phyloP scores from a whole-genome alignment of 2,329 filamentous ascomycete genomes.

The Parasarocladium wereldwijsianum region DNA sequence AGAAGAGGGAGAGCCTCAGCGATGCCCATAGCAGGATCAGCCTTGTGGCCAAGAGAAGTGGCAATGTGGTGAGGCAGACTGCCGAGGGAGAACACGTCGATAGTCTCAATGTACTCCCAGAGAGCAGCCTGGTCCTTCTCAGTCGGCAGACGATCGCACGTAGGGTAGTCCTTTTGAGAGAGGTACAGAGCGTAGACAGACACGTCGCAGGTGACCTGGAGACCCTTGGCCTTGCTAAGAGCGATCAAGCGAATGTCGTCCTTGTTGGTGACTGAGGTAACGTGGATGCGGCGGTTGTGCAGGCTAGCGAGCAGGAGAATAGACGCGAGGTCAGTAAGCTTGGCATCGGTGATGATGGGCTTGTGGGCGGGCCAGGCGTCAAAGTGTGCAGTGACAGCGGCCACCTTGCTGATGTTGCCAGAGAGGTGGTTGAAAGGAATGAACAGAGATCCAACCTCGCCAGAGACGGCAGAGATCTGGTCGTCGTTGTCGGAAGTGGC shows the following conservation, averaged over 20 bases:
- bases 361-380: constrained; percentile 64
- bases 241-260: constrained; percentile 67
- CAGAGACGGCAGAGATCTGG: constrained; percentile 57
- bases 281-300: constrained; percentile 64
- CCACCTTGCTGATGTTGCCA: constrained; percentile 73
- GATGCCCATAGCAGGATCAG: constrained; percentile 51
- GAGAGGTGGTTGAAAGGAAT: constrained; percentile 72
- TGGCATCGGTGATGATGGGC: constrained; percentile 69
- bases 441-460: constrained; percentile 66
- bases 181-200: constrained; percentile 69
- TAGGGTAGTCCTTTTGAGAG: constrained; percentile 54
- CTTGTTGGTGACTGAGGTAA: constrained; percentile 64
- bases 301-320: constrained; percentile 65
- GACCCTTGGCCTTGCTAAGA: constrained; percentile 66
- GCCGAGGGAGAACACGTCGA: constrained; percentile 68
- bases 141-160: constrained; percentile 51
- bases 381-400: constrained; percentile 65
- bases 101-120: constrained; percentile 58
- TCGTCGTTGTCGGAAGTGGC: constrained; percentile 60
- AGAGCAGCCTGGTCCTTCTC: constrained; percentile 54
- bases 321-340: constrained; percentile 67
- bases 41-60: constrained; percentile 33
- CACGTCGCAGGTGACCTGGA: constrained; percentile 71
- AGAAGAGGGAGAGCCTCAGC: constrained; percentile 60
- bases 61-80: constrained; percentile 67